Evolutionary conservation across 441 rosid genomes (phyloP).

Genomic region (Arabidopsis hybrid): DNA sequence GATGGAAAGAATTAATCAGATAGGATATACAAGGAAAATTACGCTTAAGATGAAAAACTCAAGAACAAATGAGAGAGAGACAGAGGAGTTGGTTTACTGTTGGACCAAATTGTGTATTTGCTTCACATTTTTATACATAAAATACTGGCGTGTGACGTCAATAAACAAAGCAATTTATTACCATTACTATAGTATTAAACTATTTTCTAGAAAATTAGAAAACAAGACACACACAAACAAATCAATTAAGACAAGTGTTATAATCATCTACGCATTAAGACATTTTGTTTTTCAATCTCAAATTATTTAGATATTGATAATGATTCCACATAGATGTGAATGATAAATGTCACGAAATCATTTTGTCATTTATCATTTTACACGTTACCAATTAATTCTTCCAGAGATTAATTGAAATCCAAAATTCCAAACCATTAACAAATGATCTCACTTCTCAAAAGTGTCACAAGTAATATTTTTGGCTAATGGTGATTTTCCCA

Average conservation of each 20-base stretch:
- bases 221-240: no score
- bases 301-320: no score
- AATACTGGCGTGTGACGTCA: slow-evolving; percentile 18
- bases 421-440: no score
- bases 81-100: slow-evolving; percentile 22
- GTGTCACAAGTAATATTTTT: background rate
- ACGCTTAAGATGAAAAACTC: background rate
- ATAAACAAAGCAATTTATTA: slow-evolving; percentile 1
- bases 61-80: slow-evolving; percentile 27
- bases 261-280: background rate
- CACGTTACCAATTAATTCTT: background rate
- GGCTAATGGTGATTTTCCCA: background rate
- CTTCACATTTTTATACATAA: background rate
- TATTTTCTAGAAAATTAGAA: no score
- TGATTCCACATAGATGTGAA: background rate
- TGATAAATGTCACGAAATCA: background rate
- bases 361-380: background rate
- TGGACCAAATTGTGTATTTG: slow-evolving; percentile 25
- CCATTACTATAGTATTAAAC: background rate
- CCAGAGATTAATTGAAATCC: background rate
- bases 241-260: background rate
- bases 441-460: no score
- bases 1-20: background rate
- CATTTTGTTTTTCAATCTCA: no score
- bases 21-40: background rate